Conservation (phyloP, 345 rosid genomes). For the Syzygium aqueum region DNA sequence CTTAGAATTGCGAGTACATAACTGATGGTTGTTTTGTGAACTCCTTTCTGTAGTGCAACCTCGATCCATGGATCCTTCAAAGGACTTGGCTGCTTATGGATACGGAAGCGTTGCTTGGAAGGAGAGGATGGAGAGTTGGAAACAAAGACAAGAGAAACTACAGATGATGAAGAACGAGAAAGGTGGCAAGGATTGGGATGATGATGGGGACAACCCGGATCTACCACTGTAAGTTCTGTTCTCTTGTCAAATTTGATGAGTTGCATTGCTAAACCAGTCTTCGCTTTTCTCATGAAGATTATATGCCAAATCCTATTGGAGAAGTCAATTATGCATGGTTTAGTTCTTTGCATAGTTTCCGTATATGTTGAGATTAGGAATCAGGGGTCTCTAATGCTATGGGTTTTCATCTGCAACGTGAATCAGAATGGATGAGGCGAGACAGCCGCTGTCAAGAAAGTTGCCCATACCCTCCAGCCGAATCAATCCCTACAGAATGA, state of each 20-base stretch:
- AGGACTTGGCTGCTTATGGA: constrained; percentile 51
- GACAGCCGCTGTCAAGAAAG: constrained; percentile 50
- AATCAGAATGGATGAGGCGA: constrained; percentile 45
- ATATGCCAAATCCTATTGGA: background rate
- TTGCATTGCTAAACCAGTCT: background rate
- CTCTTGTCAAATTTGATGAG: background rate
- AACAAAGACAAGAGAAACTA: constrained; percentile 22
- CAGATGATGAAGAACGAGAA: constrained; percentile 12
- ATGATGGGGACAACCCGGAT: constrained; percentile 28
- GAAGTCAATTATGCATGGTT: background rate
- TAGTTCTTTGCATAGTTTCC: background rate
- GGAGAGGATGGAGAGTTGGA: constrained; percentile 43
- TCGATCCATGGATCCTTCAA: constrained; percentile 38
- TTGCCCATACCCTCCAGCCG: constrained; percentile 33
- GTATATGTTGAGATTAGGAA: background rate
- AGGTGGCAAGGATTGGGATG: constrained; percentile 22
- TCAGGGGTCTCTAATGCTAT: background rate
- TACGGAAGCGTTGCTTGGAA: constrained; percentile 52
- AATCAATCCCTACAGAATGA: constrained; percentile 48
- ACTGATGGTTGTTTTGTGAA: background rate
- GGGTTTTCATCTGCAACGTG: background rate
- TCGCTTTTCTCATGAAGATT: background rate
- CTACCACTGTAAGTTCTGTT: constrained; percentile 31
- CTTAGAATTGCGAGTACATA: background rate
- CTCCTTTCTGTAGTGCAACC: constrained; percentile 21